Evolutionary conservation across 495 filamentous ascomycete species (phyloP).

Genomic region (Penicillium chermesinum): DNA sequence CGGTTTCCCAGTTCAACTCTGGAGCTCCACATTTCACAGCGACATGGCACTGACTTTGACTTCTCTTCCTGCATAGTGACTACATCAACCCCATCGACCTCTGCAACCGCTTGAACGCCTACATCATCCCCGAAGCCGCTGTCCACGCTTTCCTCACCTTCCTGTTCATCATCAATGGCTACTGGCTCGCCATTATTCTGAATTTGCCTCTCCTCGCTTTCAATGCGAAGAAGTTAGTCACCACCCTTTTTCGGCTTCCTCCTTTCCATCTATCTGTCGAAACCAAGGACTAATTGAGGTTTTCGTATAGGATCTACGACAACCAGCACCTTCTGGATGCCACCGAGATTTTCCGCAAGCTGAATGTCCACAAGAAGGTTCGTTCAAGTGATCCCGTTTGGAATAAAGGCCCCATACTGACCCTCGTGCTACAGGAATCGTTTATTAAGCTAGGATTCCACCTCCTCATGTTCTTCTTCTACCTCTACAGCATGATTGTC

Average conservation of each 20-base stretch:
- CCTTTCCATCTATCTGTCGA: background rate
- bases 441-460: constrained; percentile 99
- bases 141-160: constrained; percentile 93
- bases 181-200: constrained; percentile 90
- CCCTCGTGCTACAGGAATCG: constrained; percentile 65
- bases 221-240: constrained; percentile 96
- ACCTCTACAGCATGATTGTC: constrained; percentile 99
- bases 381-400: constrained; percentile 11
- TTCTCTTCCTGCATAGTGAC: constrained; percentile 55
- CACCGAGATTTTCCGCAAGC: constrained; percentile 98
- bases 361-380: constrained; percentile 99
- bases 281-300: constrained; percentile 6
- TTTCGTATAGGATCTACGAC: constrained; percentile 71
- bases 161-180: constrained; percentile 96
- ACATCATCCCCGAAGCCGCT: constrained; percentile 97
- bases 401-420: constrained; percentile 7
- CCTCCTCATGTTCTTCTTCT: constrained; percentile 99
- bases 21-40: background rate
- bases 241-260: too few relatives aligned
- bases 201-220: constrained; percentile 90
- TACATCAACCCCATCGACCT: constrained; percentile 99
- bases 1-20: background rate
- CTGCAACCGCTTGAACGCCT: constrained; percentile 99
- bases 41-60: constrained; percentile 16
- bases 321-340: constrained; percentile 96